Base-by-base conservation (phyloP, 345 rosid species). In the Lepidium sativum region DNA sequence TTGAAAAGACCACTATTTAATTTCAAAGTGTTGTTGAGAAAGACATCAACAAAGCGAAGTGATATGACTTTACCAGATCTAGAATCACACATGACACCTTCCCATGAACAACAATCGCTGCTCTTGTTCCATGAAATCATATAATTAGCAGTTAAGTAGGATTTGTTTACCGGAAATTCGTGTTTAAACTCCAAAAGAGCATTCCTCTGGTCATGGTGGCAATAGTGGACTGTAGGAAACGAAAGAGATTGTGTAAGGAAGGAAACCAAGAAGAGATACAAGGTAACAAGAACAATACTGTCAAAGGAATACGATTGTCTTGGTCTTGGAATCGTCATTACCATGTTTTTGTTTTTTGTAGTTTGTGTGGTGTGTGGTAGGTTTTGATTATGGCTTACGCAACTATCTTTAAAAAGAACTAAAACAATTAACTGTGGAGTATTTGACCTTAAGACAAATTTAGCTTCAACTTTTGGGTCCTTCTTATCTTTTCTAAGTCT, bases 31-130 rank as follows among this genome's bases (percentile, higher is more conserved):
- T 6, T 25, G 33, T 39, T 41, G 25, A 58, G 50, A 41, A n/a
- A 0, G 29, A 17, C 32, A 0, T 0, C 0, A 15, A 0, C 0
- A 17, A 60, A 41, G 0, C 17, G 0, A 17, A 60, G 52, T 7
- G 40, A 31, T 1, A 60, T 43, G 18, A 44, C 65, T 17, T 27
- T 0, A 12, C 41, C 27, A 11, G 29, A 42, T 5, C 27, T 16
- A 9, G 29, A 6, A 60, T 42, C 27, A 2, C 39, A 60, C 1
- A 1, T 32, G 31, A 60, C 29, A 42, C 53, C 41, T 0, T 12
- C 27, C 67, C 57, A 60, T 6, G 3, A 17, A 42, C 65, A 43
- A 1, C 65, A 60, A 11, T 60, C 65, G 2, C 16, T 41, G n/a
- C 14, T 53, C n/a, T 53, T 15, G 20, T 53, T 53, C 58, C 58